Evolutionary conservation across 139 green algal genomes (phyloP).

Genomic region (Chlamydomonas incerta): DNA sequence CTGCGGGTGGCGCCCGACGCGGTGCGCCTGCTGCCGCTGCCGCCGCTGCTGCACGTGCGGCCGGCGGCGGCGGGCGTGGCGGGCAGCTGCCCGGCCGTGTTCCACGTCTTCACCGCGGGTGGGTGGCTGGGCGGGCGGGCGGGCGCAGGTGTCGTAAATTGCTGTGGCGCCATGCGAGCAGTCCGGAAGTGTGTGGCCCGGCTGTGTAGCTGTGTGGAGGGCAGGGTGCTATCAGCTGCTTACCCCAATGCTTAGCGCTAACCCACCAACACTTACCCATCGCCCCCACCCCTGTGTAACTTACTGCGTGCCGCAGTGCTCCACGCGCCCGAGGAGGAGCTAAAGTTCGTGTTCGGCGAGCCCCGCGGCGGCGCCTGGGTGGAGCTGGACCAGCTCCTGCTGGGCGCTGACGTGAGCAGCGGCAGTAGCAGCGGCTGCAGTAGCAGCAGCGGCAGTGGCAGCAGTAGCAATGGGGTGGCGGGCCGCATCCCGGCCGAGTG

Average conservation of each 20-base stretch:
- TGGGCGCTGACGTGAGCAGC: background rate
- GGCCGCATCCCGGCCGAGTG: background rate
- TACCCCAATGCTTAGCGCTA: no score
- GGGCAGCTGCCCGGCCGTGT: background rate
- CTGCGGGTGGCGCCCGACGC: conserved; percentile 1
- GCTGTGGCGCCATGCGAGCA: no score
- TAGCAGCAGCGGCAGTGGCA: background rate
- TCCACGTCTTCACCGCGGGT: conserved; percentile 27
- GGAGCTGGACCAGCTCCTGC: conserved; percentile 4
- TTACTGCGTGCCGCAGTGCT: no score
- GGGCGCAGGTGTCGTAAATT: no score
- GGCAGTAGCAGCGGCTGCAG: background rate
- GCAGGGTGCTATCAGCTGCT: no score
- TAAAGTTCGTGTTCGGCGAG: conserved; percentile 27
- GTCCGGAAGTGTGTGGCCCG: no score
- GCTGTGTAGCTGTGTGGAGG: no score
- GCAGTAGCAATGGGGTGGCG: no score
- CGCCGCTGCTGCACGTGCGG: conserved; percentile 8
- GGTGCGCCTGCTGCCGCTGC: conserved; percentile 28
- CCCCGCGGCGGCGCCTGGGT: background rate
- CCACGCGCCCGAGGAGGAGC: background rate
- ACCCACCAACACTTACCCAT: no score
- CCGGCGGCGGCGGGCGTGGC: background rate
- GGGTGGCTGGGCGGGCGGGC: no score
- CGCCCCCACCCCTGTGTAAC: no score